A percentile compares a stretch with the other conserved stretches of the same genome.
These are phyloP conservation scores for Quercus engelmannii DNA, from an alignment of 306 rosid species.

Conservation along the genomic window DNA sequence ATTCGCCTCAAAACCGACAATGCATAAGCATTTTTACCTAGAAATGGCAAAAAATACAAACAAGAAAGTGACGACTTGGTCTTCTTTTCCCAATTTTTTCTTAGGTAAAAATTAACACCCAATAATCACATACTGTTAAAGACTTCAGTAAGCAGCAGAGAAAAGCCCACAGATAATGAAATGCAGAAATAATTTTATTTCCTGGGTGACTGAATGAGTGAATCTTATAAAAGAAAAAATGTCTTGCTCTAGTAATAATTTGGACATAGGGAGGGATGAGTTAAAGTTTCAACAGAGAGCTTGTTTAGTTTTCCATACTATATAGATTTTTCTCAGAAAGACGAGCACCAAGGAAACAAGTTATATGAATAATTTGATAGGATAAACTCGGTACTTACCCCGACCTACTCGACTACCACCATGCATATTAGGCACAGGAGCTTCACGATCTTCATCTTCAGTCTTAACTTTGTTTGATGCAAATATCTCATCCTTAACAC, in stretches of 20 bases:
- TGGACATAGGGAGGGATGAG: neutral
- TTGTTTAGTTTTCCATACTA: neutral
- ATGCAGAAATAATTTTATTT: neutral
- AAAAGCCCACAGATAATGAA: neutral
- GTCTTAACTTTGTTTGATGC: conserved; percentile 49
- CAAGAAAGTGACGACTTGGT: conserved; percentile 15
- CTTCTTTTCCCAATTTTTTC: conserved; percentile 12
- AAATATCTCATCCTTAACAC: conserved; percentile 41
- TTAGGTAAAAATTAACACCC: conserved; percentile 4
- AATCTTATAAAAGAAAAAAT: neutral
- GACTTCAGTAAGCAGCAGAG: neutral
- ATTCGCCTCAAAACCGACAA: conserved; percentile 72
- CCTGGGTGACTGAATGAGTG: neutral
- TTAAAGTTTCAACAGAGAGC: neutral
- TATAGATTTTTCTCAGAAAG: conserved; percentile 10
- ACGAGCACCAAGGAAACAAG: neutral
- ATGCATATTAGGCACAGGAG: conserved; percentile 38
- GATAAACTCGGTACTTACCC: conserved; percentile 41
- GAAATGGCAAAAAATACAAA: conserved; percentile 22
- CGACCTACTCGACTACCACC: conserved; percentile 55
- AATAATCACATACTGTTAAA: conserved; percentile 7
- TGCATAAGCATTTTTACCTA: conserved; percentile 87
- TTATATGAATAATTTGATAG: neutral
- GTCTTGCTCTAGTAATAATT: neutral
- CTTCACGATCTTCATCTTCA: conserved; percentile 51